These are phyloP conservation scores for Poa pratensis DNA, from an alignment of 176 grass and related monocot species.

Conservation along the genomic window DNA sequence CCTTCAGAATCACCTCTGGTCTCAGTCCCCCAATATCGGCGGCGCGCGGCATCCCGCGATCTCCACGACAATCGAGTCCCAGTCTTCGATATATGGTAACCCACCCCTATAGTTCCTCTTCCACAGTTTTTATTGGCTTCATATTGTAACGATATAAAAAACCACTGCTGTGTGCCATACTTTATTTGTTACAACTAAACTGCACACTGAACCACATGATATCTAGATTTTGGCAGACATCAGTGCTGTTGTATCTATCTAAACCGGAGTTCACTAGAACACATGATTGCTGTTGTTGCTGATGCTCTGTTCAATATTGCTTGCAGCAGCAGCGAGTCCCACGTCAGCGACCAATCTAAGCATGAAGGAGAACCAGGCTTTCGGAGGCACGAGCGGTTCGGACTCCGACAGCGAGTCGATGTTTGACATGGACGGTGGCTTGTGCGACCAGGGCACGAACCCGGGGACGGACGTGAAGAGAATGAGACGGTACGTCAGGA, in stretches of 20 bases:
- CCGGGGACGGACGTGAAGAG: conserved; percentile 61
- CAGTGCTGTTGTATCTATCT: not conserved
- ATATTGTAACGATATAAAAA: not conserved
- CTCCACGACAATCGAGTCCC: conserved; percentile 75
- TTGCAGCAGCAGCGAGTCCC: conserved; percentile 66
- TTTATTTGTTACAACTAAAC: not conserved
- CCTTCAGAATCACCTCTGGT: conserved; percentile 56
- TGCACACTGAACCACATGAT: not conserved
- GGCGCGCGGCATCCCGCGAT: conserved; percentile 49
- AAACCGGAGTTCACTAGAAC: not conserved
- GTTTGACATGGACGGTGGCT: conserved; percentile 58
- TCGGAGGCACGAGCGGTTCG: conserved; percentile 75
- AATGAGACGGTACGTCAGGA: conserved; percentile 68
- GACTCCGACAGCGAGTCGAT: conserved; percentile 78
- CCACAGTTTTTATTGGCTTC: not conserved
- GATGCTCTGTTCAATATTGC: conserved; percentile 27
- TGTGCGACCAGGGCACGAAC: conserved; percentile 69
- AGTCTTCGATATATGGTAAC: conserved; percentile 76
- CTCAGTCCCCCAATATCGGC: conserved; percentile 58
- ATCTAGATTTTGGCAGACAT: not conserved
- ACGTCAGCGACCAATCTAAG: conserved; percentile 69
- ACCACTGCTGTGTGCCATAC: not conserved
- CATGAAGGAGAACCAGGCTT: conserved; percentile 68
- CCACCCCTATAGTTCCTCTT: not conserved
- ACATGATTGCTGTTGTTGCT: conserved; percentile 25